phyloP scores from a whole-genome alignment of 495 filamentous ascomycete genomes.

The Peziza echinospora region DNA sequence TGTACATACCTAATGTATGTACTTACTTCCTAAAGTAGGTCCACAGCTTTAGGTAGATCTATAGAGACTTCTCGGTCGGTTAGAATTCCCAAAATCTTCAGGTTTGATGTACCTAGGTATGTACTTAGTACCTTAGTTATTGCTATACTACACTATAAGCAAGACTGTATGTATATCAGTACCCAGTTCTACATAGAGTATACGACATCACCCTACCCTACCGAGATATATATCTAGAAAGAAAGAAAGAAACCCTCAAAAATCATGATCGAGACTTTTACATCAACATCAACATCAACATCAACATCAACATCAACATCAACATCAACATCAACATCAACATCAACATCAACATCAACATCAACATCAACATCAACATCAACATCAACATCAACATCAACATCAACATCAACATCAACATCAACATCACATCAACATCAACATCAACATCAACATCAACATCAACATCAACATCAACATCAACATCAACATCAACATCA shows the following conservation, averaged over 20 bases:
- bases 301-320: neutral
- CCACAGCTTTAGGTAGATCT: too few relatives aligned
- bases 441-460: conserved; percentile 1
- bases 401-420: conserved; percentile 1
- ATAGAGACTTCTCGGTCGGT: too few relatives aligned
- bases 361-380: conserved; percentile 1
- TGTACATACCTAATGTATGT: too few relatives aligned
- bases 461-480: conserved; percentile 1
- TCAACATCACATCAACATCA: conserved; percentile 1
- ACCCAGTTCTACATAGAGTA: neutral
- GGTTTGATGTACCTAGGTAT: too few relatives aligned
- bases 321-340: conserved; percentile 1
- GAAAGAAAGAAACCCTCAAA: neutral
- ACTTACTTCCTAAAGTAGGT: too few relatives aligned
- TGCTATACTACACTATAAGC: too few relatives aligned
- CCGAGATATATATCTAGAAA: neutral
- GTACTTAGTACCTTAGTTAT: too few relatives aligned
- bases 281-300: neutral
- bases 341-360: neutral
- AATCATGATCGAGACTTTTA: neutral
- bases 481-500: neutral
- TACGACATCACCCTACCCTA: neutral
- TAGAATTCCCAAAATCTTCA: too few relatives aligned
- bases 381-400: conserved; percentile 1
- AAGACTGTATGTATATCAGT: neutral